These are phyloP conservation scores for Rosa rugosa DNA, from an alignment of 306 rosid species.

Conservation along the genomic window DNA sequence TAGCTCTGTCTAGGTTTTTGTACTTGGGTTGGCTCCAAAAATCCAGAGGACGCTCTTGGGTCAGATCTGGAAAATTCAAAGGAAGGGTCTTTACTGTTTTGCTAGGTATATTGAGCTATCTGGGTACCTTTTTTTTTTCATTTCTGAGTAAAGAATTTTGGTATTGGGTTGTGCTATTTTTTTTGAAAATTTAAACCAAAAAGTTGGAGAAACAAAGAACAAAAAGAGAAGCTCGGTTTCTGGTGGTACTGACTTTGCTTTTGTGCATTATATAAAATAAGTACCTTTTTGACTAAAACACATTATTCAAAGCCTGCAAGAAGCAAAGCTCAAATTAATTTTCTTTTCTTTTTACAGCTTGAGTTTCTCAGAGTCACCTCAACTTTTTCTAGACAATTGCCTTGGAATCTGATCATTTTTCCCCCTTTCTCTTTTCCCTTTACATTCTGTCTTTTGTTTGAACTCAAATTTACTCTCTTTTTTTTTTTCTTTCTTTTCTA, in stretches of 20 bases:
- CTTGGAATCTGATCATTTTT: constrained; percentile 52
- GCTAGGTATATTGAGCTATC: constrained; percentile 24
- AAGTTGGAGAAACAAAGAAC: constrained; percentile 40
- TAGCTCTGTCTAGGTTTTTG: neutral
- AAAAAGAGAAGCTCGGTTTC: constrained; percentile 51
- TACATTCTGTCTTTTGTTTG: constrained; percentile 27
- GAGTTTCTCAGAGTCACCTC: constrained; percentile 48
- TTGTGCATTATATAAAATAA: constrained; percentile 26
- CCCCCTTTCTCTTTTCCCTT: constrained; percentile 24
- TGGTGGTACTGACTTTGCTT: constrained; percentile 31
- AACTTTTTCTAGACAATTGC: constrained; percentile 67
- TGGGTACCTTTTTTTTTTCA: constrained; percentile 14
- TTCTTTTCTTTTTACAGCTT: constrained; percentile 31
- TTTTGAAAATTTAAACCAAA: constrained; percentile 31
- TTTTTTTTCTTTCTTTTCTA: neutral
- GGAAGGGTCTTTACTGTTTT: constrained; percentile 15
- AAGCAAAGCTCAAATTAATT: constrained; percentile 44
- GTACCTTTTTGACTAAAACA: constrained; percentile 39
- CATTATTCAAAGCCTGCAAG: constrained; percentile 48
- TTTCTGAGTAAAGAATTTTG: constrained; percentile 14
- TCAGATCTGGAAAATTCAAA: constrained; percentile 52
- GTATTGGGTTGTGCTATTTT: constrained; percentile 23
- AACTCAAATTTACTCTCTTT: neutral
- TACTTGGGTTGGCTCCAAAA: neutral
- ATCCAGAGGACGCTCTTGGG: constrained; percentile 24